Evolutionary conservation across 23 red algal species (phyloP).

Genomic region (Gracilariopsis chorda): DNA sequence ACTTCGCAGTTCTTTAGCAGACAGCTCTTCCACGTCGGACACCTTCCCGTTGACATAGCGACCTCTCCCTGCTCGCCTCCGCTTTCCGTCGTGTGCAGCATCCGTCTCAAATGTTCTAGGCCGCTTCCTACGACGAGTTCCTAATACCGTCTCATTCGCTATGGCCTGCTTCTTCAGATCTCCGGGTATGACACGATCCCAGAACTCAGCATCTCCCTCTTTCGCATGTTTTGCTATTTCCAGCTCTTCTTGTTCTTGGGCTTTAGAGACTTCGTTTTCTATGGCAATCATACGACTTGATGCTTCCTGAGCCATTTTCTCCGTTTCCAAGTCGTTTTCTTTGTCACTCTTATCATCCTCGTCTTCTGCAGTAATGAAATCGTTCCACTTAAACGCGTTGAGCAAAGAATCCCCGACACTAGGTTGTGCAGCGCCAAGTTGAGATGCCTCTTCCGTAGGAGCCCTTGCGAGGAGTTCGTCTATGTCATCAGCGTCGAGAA

Average conservation of each 20-base stretch:
- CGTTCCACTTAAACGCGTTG: slow-evolving; percentile 96
- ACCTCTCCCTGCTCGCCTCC: slow-evolving; percentile 6
- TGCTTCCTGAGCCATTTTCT: slow-evolving; percentile 40
- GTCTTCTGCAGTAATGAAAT: slow-evolving; percentile 75
- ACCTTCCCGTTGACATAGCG: slow-evolving; percentile 1
- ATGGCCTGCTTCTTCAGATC: slow-evolving; percentile 74
- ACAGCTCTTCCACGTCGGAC: slow-evolving; percentile 50
- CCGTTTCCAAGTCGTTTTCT: slow-evolving; percentile 36
- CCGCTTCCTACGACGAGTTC: slow-evolving; percentile 62
- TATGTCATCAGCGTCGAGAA: slow-evolving; percentile 85
- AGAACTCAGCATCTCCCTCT: slow-evolving; percentile 89
- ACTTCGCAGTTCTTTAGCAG: slow-evolving; percentile 63
- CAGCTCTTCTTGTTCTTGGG: slow-evolving; percentile 25
- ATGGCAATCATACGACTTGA: slow-evolving; percentile 19
- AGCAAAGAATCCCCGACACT: slow-evolving; percentile 87
- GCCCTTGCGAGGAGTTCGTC: slow-evolving; percentile 81
- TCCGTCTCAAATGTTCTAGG: slow-evolving; percentile 46
- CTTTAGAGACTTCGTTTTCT: slow-evolving; percentile 14
- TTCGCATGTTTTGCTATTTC: slow-evolving; percentile 21
- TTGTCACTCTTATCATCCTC: slow-evolving; percentile 67
- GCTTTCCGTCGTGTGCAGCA: slow-evolving; percentile 36
- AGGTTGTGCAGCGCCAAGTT: slow-evolving; percentile 50
- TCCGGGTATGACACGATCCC: slow-evolving; percentile 85
- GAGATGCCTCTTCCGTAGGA: slow-evolving; percentile 64
- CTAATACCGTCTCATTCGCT: slow-evolving; percentile 61